Evolutionary conservation across 2,329 filamentous ascomycete species (phyloP).

Genomic region (Xylaria digitata): DNA sequence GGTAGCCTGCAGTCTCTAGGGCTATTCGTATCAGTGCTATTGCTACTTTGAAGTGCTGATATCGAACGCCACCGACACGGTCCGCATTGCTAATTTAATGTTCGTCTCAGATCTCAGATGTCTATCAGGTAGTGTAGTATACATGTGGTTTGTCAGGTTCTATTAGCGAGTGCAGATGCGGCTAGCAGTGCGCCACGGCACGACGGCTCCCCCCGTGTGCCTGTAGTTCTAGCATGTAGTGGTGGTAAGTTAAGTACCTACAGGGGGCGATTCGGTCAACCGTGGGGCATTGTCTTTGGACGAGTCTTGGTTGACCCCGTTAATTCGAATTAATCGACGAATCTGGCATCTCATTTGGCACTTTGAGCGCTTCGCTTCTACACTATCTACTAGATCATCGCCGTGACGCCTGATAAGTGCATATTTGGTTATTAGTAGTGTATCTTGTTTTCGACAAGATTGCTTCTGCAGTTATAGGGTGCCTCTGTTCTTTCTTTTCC

Average conservation of each 20-base stretch:
- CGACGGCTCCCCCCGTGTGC: neutral
- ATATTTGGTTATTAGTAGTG: neutral
- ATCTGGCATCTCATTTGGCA: slow-evolving; percentile 25
- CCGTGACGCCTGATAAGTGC: slow-evolving; percentile 15
- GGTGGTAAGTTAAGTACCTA: too few relatives aligned
- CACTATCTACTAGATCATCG: slow-evolving; percentile 2
- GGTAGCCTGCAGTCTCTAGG: neutral
- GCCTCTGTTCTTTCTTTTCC: neutral
- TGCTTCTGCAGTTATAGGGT: slow-evolving; percentile 18
- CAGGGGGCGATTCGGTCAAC: slow-evolving; percentile 30
- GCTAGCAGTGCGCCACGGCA: neutral
- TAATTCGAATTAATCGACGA: slow-evolving; percentile 22
- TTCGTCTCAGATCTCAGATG: slow-evolving; percentile 10
- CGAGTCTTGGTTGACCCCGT: slow-evolving; percentile 24
- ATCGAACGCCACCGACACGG: neutral
- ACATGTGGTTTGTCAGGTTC: neutral
- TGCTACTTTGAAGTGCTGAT: slow-evolving; percentile 1
- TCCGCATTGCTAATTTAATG: slow-evolving; percentile 8
- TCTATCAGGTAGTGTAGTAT: too few relatives aligned
- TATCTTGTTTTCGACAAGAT: slow-evolving; percentile 7
- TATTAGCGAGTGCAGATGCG: neutral
- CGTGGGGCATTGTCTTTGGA: slow-evolving; percentile 29
- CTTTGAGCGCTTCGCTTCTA: slow-evolving; percentile 20
- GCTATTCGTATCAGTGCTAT: slow-evolving; percentile 2
- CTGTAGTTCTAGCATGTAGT: neutral